phyloP scores from a whole-genome alignment of 192 early-diverging fungal genomes.

The Entomortierella lignicola region DNA sequence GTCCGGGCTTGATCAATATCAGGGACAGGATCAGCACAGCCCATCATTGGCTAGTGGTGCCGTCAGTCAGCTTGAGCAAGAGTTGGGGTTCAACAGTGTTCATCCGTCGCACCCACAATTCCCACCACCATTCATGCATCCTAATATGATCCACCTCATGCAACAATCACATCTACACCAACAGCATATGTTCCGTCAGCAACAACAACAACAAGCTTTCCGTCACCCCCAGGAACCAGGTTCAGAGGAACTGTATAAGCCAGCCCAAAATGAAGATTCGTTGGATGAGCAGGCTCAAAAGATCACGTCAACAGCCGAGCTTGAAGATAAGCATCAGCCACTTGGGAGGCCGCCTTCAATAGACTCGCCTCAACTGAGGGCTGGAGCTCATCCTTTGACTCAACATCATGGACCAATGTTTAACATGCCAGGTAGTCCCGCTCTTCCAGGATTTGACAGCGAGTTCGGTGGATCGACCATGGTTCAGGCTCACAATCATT shows the following conservation, averaged over 20 bases:
- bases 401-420: conserved; percentile 11
- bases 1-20: background rate
- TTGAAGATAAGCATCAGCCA: background rate
- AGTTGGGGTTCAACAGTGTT: background rate
- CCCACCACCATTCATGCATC: conserved; percentile 31
- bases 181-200: conserved; percentile 24
- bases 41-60: background rate
- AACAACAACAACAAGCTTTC: conserved; percentile 10
- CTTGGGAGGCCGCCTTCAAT: conserved; percentile 10
- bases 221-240: background rate
- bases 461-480: conserved; percentile 10
- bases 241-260: background rate
- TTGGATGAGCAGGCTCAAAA: background rate
- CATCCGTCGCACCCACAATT: conserved; percentile 15
- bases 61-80: background rate
- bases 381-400: background rate
- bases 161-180: conserved; percentile 23
- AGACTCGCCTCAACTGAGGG: conserved; percentile 12
- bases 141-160: conserved; percentile 29
- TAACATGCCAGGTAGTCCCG: conserved; percentile 11
- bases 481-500: conserved; percentile 19
- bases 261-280: background rate
- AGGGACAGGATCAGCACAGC: background rate
- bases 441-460: conserved; percentile 17
- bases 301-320: no score